These are phyloP conservation scores for Nitzschia inconspicua DNA, from an alignment of 108 stramenopile species.

Conservation along the genomic window DNA sequence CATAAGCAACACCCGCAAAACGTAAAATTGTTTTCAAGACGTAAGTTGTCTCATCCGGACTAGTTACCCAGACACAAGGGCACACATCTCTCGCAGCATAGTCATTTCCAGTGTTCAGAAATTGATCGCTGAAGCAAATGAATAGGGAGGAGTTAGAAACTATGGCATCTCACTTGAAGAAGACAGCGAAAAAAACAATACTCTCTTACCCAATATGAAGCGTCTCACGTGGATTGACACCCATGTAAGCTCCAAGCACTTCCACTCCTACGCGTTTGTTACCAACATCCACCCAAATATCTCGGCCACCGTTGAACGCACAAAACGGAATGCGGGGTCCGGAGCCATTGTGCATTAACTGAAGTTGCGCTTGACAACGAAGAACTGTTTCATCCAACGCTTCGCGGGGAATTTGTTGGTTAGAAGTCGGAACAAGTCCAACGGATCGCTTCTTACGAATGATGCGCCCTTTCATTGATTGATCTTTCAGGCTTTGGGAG, in stretches of 20 bases:
- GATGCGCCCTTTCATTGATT: slow-evolving; percentile 63
- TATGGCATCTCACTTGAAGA: too few relatives aligned
- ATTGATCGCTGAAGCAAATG: too few relatives aligned
- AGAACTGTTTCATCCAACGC: slow-evolving; percentile 87
- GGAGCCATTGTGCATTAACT: too few relatives aligned
- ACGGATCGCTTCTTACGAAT: slow-evolving; percentile 89
- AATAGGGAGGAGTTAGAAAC: too few relatives aligned
- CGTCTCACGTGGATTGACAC: slow-evolving; percentile 62
- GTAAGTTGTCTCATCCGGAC: slow-evolving; percentile 89
- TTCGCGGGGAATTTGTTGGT: slow-evolving; percentile 75
- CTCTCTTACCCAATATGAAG: slow-evolving; percentile 93
- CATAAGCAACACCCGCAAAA: slow-evolving; percentile 72
- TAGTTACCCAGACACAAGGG: slow-evolving; percentile 91
- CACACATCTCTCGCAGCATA: slow-evolving; percentile 80
- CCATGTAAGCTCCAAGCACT: slow-evolving; percentile 74
- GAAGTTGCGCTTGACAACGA: slow-evolving; percentile 65
- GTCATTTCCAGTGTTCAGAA: slow-evolving; percentile 92
- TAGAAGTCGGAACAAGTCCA: slow-evolving; percentile 68
- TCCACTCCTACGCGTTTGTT: slow-evolving; percentile 90
- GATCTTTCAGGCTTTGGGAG: too few relatives aligned
- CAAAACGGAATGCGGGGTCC: slow-evolving; percentile 79
- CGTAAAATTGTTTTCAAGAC: slow-evolving; percentile 82
- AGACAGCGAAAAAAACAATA: too few relatives aligned
- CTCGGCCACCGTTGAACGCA: slow-evolving; percentile 91
- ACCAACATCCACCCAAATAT: slow-evolving; percentile 92